Conservation (phyloP, 2,329 filamentous ascomycete species). For the Cercospora sesami region DNA sequence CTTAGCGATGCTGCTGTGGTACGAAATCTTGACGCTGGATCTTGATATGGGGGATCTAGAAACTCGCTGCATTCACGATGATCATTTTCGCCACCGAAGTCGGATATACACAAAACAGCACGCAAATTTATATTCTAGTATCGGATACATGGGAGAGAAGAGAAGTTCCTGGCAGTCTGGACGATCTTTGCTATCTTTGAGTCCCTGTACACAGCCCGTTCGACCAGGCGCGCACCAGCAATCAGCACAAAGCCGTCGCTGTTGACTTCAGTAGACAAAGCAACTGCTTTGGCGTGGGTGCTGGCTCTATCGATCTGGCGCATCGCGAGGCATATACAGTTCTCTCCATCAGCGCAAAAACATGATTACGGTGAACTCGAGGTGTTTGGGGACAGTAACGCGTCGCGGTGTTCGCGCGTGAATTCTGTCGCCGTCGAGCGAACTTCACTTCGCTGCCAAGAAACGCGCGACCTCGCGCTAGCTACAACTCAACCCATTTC, state of each 20-base stretch:
- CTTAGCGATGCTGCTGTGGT: neutral
- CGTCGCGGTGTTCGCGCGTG: neutral
- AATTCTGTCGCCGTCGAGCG: neutral
- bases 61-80: neutral
- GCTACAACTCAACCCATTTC: neutral
- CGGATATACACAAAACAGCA: neutral
- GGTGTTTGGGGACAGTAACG: neutral
- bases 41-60: neutral
- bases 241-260: neutral
- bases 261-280: neutral
- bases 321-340: neutral
- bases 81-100: neutral
- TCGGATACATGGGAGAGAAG: neutral
- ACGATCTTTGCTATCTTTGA: neutral
- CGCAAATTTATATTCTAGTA: neutral
- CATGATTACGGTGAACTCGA: neutral
- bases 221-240: neutral
- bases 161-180: neutral
- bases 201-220: neutral
- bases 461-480: neutral
- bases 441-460: conserved; percentile 5
- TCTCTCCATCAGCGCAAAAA: neutral
- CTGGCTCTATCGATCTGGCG: neutral
- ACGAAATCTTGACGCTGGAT: neutral
- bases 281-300: neutral